These are phyloP conservation scores for Vitis labrusca DNA, from an alignment of 164 flowering plant species.

Conservation along the genomic window DNA sequence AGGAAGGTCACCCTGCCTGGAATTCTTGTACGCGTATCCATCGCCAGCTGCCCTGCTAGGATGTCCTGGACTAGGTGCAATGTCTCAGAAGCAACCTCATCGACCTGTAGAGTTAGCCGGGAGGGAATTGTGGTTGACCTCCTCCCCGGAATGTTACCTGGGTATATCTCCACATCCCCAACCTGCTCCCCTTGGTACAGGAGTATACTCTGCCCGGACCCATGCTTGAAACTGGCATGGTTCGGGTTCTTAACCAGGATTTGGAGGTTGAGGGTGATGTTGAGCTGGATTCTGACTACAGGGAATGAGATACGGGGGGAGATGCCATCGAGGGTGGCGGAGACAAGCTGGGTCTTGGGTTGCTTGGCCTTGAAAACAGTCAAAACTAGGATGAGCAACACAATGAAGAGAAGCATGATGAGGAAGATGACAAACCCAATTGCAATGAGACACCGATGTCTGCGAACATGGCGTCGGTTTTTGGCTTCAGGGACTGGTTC, in stretches of 20 bases:
- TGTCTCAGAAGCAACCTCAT: conserved; percentile 23
- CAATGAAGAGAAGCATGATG: conserved; percentile 20
- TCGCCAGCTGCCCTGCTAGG: conserved; percentile 28
- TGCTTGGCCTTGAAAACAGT: conserved; percentile 47
- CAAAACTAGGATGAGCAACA: conserved; percentile 33
- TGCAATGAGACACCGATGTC: conserved; percentile 14
- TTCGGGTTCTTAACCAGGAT: conserved; percentile 42
- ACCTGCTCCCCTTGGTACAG: conserved; percentile 32
- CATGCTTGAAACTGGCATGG: conserved; percentile 42
- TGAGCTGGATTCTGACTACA: conserved; percentile 31
- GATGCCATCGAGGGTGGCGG: conserved; percentile 37
- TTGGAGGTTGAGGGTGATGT: conserved; percentile 37
- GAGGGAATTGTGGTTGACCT: conserved; percentile 21
- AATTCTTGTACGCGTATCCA: conserved; percentile 32
- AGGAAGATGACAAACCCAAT: conserved; percentile 11
- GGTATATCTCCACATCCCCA: conserved; percentile 40
- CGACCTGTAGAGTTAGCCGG: conserved; percentile 32
- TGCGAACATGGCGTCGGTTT: background rate
- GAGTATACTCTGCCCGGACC: conserved; percentile 25
- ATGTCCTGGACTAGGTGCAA: conserved; percentile 30
- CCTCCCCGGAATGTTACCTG: conserved; percentile 39
- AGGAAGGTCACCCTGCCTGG: conserved; percentile 45
- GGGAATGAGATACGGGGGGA: conserved; percentile 46
- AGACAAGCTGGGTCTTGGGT: conserved; percentile 32
- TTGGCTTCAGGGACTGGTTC: background rate